Percentiles rank a stretch among this genome's conserved stretches.
phyloP scores from a whole-genome alignment of 2,329 filamentous ascomycete genomes.

The Epichloe glyceriae region DNA sequence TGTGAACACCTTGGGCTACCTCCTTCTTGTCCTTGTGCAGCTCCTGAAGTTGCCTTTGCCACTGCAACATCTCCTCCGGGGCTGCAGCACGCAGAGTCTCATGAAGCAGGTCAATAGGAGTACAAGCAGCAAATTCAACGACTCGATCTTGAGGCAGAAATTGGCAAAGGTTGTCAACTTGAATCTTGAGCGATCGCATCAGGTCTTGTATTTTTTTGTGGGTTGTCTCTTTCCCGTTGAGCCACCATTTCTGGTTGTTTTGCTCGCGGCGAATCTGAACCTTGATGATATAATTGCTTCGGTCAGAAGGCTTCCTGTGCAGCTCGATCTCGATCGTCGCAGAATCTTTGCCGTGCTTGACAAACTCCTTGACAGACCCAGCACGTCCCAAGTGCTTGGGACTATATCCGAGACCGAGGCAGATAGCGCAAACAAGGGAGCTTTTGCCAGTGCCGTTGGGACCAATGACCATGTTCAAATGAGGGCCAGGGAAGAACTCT shows the following conservation, averaged over 20 bases:
- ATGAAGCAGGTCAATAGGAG: constrained; percentile 65
- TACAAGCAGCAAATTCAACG: constrained; percentile 79
- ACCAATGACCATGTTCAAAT: constrained; percentile 95
- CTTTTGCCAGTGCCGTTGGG: constrained; percentile 99
- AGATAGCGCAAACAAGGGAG: constrained; percentile 93
- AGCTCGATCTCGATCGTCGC: constrained; percentile 88
- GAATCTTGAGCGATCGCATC: constrained; percentile 65
- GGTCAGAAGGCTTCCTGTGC: constrained; percentile 45
- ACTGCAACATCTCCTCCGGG: constrained; percentile 62
- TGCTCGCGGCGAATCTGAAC: constrained; percentile 71
- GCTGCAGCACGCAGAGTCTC: constrained; percentile 86
- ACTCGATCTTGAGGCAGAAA: constrained; percentile 95
- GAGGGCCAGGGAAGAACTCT: constrained; percentile 82
- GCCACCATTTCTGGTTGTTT: constrained; percentile 65
- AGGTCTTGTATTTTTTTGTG: constrained; percentile 55
- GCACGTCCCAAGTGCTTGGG: constrained; percentile 75
- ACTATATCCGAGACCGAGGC: constrained; percentile 76
- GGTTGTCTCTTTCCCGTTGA: constrained; percentile 53
- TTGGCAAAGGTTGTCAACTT: constrained; percentile 95
- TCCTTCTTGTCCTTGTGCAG: constrained; percentile 56
- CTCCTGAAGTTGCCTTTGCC: constrained; percentile 62
- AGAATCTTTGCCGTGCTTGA: constrained; percentile 72
- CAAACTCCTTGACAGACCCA: constrained; percentile 74
- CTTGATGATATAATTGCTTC: constrained; percentile 58
- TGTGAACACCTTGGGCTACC: constrained; percentile 42